Base-by-base conservation (phyloP, 352 stramenopile genomes). In the Pythium sp. region DNA sequence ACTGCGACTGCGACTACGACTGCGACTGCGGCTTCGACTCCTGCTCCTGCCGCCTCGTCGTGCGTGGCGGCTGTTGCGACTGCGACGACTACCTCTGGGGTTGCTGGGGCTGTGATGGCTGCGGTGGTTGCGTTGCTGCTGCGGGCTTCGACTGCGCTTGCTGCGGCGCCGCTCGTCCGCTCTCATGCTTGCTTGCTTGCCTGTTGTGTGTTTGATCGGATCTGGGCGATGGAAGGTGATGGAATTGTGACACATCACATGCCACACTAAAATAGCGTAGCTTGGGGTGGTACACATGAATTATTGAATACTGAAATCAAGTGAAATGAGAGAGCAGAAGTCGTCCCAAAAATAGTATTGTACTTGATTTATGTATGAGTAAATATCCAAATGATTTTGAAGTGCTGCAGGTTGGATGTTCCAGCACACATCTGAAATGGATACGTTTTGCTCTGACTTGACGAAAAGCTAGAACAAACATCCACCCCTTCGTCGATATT, bases 1-100 rank as follows among this genome's bases (percentile, higher is more conserved):
- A 28, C 67, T 58, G 15, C 70, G 59, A 2, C 5, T n/a, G 55
- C 36, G 58, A 47, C 75, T 81, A 22, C 30, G 30, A 5, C 30
- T 32, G 30, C 30, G 60, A 3, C 6, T 32, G 24, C 30, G 30
- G 2, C 30, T 32, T 2, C 30, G 60, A 3, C 6, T 32, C 5
- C 30, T 32, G 30, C 30, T 32, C 30, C 30, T 5, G 30, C 30
- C 30, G 30, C 30, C 30, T 32, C 30, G 30, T 32, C 30, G 30
- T 3, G 30, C 30, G 30, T 32, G 30, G 28, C 36, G 28, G 24
- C 72, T 75, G 15, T 64, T 61, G 38, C 67, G 70, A 24, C 67
- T 58, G 11, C 70, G 51, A n/a, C 18, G 26, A 8, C 71, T 78
- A 11, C 53, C 47, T n/a, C 62, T 30, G 60, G 15, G 32, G 30